A percentile compares a stretch with the other conserved stretches of the same genome.
These are phyloP conservation scores for Gnomoniopsis sp. DNA, from an alignment of 2,329 filamentous ascomycete genomes.

Conservation along the genomic window DNA sequence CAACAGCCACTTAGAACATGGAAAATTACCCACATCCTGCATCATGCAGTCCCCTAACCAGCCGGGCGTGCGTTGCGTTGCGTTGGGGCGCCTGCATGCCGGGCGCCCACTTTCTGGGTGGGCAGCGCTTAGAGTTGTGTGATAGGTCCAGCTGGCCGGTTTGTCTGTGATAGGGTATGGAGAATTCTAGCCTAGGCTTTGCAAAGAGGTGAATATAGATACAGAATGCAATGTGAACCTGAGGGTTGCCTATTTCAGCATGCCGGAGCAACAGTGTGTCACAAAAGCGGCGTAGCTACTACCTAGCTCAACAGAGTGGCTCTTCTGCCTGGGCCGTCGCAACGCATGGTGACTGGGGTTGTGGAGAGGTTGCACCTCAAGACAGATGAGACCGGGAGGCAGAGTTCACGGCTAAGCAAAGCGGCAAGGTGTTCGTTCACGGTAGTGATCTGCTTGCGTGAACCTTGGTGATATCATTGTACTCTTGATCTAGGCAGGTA, in stretches of 20 bases:
- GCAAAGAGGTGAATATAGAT: not conserved
- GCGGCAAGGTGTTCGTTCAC: not conserved
- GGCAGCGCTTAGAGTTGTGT: not conserved
- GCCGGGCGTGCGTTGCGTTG: not conserved
- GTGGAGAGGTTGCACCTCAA: not conserved
- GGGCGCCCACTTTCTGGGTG: too few relatives aligned
- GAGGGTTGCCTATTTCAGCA: not conserved
- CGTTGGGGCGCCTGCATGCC: not conserved
- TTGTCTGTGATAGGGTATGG: too few relatives aligned
- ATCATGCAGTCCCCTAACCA: not conserved
- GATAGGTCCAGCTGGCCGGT: not conserved
- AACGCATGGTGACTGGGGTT: not conserved
- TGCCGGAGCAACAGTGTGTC: not conserved
- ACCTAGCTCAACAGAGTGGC: not conserved
- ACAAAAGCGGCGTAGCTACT: not conserved
- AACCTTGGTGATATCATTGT: slow-evolving; percentile 5
- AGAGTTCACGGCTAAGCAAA: not conserved
- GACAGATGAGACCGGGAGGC: not conserved
- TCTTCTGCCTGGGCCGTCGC: not conserved
- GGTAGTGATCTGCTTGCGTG: not conserved
- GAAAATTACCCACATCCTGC: not conserved
- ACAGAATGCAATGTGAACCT: not conserved
- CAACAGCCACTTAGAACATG: not conserved
- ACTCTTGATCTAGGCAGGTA: not conserved
- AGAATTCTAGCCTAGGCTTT: not conserved